A percentile compares a stretch with the other conserved stretches of the same genome.
Evolutionary conservation across 495 filamentous ascomycete species (phyloP).

Genomic region (Cudoniella acicularis): DNA sequence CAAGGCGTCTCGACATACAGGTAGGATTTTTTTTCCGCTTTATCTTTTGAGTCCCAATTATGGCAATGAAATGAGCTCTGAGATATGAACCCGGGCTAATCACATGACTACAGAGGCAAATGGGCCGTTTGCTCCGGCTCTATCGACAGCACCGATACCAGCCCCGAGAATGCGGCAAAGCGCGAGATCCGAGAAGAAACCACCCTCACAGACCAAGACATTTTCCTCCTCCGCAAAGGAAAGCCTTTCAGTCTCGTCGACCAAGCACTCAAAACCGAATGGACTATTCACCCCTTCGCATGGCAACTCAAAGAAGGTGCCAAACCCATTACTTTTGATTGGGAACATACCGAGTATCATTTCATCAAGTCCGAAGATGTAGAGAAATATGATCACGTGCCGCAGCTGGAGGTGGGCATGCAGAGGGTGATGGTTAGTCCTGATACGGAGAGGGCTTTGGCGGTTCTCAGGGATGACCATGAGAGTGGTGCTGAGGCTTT

Average conservation of each 20-base stretch:
- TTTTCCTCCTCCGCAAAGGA: conserved; percentile 52
- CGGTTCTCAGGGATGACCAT: conserved; percentile 46
- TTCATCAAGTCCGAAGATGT: conserved; percentile 52
- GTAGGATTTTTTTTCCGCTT: conserved; percentile 6
- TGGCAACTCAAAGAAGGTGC: conserved; percentile 44
- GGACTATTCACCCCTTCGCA: conserved; percentile 61
- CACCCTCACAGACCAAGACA: conserved; percentile 37
- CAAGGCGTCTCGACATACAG: conserved; percentile 12
- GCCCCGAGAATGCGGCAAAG: conserved; percentile 52
- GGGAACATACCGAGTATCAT: conserved; percentile 57
- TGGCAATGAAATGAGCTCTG: not conserved
- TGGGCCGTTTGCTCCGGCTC: conserved; percentile 38
- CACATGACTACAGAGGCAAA: conserved; percentile 18
- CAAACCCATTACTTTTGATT: conserved; percentile 49
- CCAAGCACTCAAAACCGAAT: conserved; percentile 45
- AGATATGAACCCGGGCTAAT: not conserved
- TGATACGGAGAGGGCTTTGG: conserved; percentile 42
- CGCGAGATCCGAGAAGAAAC: conserved; percentile 65
- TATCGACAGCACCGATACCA: conserved; percentile 48
- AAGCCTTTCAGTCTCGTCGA: conserved; percentile 57
- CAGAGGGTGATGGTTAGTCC: conserved; percentile 51
- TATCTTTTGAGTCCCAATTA: not conserved
- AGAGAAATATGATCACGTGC: conserved; percentile 46
- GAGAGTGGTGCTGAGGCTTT: conserved; percentile 55
- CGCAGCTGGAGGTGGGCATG: conserved; percentile 51